Conservation (phyloP, 2,329 filamentous ascomycete species). For the Fusarium sp. region DNA sequence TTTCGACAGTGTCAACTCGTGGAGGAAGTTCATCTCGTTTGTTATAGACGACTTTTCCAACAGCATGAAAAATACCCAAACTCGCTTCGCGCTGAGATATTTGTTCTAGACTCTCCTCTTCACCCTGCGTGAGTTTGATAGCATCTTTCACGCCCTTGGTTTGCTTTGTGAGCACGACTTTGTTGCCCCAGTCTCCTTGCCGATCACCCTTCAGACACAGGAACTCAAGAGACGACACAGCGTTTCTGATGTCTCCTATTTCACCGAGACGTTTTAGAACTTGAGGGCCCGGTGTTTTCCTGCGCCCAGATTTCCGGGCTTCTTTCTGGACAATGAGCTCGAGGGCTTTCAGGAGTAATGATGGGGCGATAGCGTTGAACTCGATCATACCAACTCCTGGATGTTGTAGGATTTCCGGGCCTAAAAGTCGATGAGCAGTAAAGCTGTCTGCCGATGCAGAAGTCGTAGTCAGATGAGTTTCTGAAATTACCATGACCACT, state of each 20-base stretch:
- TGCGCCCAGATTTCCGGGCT: slow-evolving; percentile 79
- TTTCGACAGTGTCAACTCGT: slow-evolving; percentile 60
- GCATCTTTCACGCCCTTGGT: slow-evolving; percentile 71
- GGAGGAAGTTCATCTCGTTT: slow-evolving; percentile 76
- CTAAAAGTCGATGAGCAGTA: slow-evolving; percentile 89
- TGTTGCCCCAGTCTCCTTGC: slow-evolving; percentile 80
- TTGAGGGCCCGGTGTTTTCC: slow-evolving; percentile 79
- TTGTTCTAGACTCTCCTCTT: slow-evolving; percentile 82
- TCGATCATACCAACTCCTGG: slow-evolving; percentile 84
- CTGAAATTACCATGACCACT: slow-evolving; percentile 90
- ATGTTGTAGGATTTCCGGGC: slow-evolving; percentile 86
- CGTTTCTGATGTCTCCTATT: slow-evolving; percentile 91
- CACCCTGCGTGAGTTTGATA: slow-evolving; percentile 76
- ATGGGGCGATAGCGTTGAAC: slow-evolving; percentile 92
- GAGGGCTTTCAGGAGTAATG: slow-evolving; percentile 85
- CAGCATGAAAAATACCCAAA: slow-evolving; percentile 94
- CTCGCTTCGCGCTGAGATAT: slow-evolving; percentile 90
- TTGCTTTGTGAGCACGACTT: slow-evolving; percentile 75
- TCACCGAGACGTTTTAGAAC: slow-evolving; percentile 85
- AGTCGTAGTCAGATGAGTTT: slow-evolving; percentile 87
- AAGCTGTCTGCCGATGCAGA: slow-evolving; percentile 90
- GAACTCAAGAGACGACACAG: slow-evolving; percentile 93
- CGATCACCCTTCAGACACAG: slow-evolving; percentile 85
- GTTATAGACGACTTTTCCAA: slow-evolving; percentile 97
- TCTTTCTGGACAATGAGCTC: slow-evolving; percentile 88